phyloP scores from a whole-genome alignment of 495 filamentous ascomycete species.

The Lichina pygmaea region DNA sequence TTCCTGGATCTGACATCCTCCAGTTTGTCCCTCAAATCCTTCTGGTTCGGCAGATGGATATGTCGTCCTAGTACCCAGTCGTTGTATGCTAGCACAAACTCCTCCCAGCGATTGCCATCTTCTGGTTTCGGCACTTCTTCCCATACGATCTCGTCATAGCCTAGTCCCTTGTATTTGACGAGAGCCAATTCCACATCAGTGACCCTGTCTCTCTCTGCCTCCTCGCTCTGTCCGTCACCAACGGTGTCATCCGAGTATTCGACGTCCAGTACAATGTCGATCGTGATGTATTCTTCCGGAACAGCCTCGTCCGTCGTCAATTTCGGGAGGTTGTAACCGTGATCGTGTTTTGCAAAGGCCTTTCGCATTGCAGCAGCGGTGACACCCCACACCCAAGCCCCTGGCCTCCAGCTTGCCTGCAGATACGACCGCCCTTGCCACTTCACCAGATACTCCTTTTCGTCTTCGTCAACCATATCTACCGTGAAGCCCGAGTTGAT shows the following conservation, averaged over 20 bases:
- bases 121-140: conserved; percentile 48
- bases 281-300: conserved; percentile 52
- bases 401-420: conserved; percentile 59
- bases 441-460: conserved; percentile 77
- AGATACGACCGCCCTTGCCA: conserved; percentile 60
- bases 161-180: conserved; percentile 87
- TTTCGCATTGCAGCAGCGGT: conserved; percentile 31
- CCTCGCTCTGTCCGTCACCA: conserved; percentile 13
- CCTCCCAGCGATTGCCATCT: conserved; percentile 43
- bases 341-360: conserved; percentile 45
- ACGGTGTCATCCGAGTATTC: conserved; percentile 20
- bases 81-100: conserved; percentile 57
- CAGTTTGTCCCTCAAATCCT: conserved; percentile 30
- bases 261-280: conserved; percentile 74
- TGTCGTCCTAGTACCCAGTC: conserved; percentile 59
- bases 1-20: conserved; percentile 28
- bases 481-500: conserved; percentile 20
- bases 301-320: conserved; percentile 57
- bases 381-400: conserved; percentile 74
- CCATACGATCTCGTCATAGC: conserved; percentile 81
- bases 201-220: conserved; percentile 39
- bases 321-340: conserved; percentile 30
- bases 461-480: conserved; percentile 33
- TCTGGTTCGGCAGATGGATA: conserved; percentile 26
- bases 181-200: conserved; percentile 39